Base-by-base conservation (phyloP, 345 rosid species). In the Noccaea bulbosa region DNA sequence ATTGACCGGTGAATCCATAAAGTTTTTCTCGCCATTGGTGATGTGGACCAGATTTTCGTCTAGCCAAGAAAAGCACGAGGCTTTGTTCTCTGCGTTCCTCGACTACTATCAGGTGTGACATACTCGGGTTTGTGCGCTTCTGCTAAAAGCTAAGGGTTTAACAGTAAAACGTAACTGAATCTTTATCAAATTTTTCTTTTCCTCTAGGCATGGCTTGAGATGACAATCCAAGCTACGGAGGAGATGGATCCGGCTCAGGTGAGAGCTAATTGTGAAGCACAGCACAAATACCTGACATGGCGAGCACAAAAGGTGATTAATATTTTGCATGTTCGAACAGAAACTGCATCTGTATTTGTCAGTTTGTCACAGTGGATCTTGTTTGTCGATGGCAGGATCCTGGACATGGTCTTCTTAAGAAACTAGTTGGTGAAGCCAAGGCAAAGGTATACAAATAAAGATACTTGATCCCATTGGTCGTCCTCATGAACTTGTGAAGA, bases 1-100 rank as follows among this genome's bases (percentile, higher is more conserved):
- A 79, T 82, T 93, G 66, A 91, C 98, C 0, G 84, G 89, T 43
- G 98, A 93, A 74, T 93, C 97, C 20, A 72, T 91, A 46, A 82
- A 81, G 74, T 69, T 20, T 46, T 72, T 75, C 40, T 75, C 79
- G 0, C 79, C 79, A 32, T 40, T 75, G 53, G 79, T 75, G 65
- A 69, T 75, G 58, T 75, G 79, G 75, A 75, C 75, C 0, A 75
- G 58, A 32, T 75, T 75, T 47, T 54, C 79, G 4, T 75, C 79
- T 11, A 75, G 66, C 65, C 70, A 55, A 62, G 79, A 75, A 12
- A 69, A 48, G 4, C 71, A 75, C 11, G 4, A 33, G 4, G 66
- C 75, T 47, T 75, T 75, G 17, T 75, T 69, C 79, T 69, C 75
- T 63, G 79, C 66, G 16, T 75, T 75, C 17, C 53, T 39, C 0